phyloP scores from a whole-genome alignment of 805 yeast species.

The Pichia membranifaciens region DNA sequence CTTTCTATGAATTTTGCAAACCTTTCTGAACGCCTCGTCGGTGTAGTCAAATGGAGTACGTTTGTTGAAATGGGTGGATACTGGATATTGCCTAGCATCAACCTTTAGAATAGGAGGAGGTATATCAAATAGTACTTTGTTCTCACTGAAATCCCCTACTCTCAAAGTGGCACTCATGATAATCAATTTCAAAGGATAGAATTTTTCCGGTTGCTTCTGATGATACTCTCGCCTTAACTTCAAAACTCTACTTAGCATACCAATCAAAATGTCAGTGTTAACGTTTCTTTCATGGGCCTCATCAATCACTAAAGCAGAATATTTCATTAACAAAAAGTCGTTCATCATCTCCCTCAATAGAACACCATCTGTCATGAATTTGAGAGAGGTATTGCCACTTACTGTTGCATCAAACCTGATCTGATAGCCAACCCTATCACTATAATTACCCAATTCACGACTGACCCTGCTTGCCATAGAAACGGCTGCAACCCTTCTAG shows the following conservation, averaged over 20 bases:
- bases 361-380: slow-evolving; percentile 95
- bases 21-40: slow-evolving; percentile 79
- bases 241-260: slow-evolving; percentile 85
- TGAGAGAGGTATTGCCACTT: slow-evolving; percentile 60
- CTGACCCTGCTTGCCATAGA: slow-evolving; percentile 83
- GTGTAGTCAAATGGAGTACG: slow-evolving; percentile 72
- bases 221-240: slow-evolving; percentile 58
- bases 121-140: slow-evolving; percentile 52
- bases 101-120: slow-evolving; percentile 88
- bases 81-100: slow-evolving; percentile 92
- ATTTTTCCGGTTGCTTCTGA: slow-evolving; percentile 38
- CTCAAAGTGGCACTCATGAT: slow-evolving; percentile 97
- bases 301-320: slow-evolving; percentile 84
- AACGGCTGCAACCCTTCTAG: slow-evolving; percentile 90
- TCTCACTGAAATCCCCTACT: slow-evolving; percentile 89
- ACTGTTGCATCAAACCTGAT: slow-evolving; percentile 73
- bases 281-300: slow-evolving; percentile 98
- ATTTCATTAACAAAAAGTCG: slow-evolving; percentile 73
- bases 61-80: slow-evolving; percentile 81
- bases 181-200: slow-evolving; percentile 68
- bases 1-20: slow-evolving; percentile 77
- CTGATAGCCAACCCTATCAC: slow-evolving; percentile 68
- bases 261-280: slow-evolving; percentile 92
- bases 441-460: slow-evolving; percentile 69
- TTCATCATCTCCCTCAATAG: slow-evolving; percentile 86